Conservation (phyloP, 2,329 filamentous ascomycete species). For the Ascochyta lentis region DNA sequence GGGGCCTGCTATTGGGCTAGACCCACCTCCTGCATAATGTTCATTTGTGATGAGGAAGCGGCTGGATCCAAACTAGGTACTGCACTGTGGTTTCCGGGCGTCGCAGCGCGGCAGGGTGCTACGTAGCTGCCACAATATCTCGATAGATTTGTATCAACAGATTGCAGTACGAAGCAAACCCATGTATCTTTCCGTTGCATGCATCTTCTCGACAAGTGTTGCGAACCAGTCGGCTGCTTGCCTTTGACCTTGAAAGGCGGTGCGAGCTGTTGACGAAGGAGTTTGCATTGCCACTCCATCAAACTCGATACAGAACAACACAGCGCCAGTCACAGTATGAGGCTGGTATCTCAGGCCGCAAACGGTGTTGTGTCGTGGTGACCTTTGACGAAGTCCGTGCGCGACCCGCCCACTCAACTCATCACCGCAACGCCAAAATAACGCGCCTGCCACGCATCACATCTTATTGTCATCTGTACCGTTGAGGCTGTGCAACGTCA, state of each 20-base stretch:
- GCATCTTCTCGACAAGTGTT: neutral
- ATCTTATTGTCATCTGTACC: neutral
- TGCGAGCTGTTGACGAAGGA: neutral
- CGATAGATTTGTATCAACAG: too few relatives aligned
- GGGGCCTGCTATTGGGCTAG: too few relatives aligned
- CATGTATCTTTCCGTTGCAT: too few relatives aligned
- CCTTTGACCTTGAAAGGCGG: neutral
- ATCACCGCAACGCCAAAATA: neutral
- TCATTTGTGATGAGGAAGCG: too few relatives aligned
- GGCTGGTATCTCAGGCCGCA: neutral
- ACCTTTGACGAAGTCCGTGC: neutral
- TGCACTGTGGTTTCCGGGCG: too few relatives aligned
- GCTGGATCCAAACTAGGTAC: too few relatives aligned
- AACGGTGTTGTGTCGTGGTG: neutral
- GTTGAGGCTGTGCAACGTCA: constrained; percentile 9
- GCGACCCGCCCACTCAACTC: neutral
- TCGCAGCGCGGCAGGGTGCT: too few relatives aligned
- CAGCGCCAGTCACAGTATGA: neutral
- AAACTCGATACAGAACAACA: neutral
- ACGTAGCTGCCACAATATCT: too few relatives aligned
- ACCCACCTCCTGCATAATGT: too few relatives aligned
- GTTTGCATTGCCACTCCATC: neutral
- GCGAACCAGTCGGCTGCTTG: neutral
- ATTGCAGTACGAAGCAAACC: too few relatives aligned
- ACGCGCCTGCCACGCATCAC: neutral